Conservation (phyloP, 176 grass and related monocot genomes). For the Carex kokanica region DNA sequence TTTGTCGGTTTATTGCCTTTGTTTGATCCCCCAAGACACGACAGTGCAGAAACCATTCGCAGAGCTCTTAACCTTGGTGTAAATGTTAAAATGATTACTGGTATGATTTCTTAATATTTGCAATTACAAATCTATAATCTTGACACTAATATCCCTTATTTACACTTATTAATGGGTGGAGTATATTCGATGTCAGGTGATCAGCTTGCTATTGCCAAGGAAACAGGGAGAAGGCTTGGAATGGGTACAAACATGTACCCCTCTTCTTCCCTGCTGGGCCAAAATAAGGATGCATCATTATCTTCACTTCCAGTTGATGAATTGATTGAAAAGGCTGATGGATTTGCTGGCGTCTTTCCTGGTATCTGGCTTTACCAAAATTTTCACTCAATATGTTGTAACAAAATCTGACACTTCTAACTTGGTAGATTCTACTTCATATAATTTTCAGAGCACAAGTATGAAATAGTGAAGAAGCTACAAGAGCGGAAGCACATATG, state of each 20-base stretch:
- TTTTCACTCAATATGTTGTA: background rate
- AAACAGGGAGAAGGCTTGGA: constrained; percentile 86
- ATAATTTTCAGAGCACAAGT: constrained; percentile 72
- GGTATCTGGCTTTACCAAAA: constrained; percentile 25
- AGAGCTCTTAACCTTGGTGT: constrained; percentile 79
- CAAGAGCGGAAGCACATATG: constrained; percentile 96
- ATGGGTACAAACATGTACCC: constrained; percentile 99
- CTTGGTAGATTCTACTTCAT: background rate
- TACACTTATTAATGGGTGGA: background rate
- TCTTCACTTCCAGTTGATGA: constrained; percentile 63
- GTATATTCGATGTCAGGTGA: constrained; percentile 42
- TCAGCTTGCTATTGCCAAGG: constrained; percentile 95
- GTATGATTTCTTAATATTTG: constrained; percentile 29
- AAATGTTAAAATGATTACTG: constrained; percentile 99
- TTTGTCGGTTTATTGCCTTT: constrained; percentile 80
- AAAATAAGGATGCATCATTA: constrained; percentile 58
- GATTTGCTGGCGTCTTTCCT: constrained; percentile 91
- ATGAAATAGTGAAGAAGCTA: constrained; percentile 90
- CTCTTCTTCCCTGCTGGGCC: constrained; percentile 73
- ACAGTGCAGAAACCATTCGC: constrained; percentile 87
- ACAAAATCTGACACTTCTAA: background rate
- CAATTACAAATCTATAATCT: background rate
- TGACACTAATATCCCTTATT: background rate
- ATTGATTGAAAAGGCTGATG: constrained; percentile 90
- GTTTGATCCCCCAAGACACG: constrained; percentile 84